Percentiles rank a stretch among this genome's conserved stretches.
Evolutionary conservation across 768 basidiomycete species (phyloP).

Genomic region (Porphyrellus cyaneotinctus): DNA sequence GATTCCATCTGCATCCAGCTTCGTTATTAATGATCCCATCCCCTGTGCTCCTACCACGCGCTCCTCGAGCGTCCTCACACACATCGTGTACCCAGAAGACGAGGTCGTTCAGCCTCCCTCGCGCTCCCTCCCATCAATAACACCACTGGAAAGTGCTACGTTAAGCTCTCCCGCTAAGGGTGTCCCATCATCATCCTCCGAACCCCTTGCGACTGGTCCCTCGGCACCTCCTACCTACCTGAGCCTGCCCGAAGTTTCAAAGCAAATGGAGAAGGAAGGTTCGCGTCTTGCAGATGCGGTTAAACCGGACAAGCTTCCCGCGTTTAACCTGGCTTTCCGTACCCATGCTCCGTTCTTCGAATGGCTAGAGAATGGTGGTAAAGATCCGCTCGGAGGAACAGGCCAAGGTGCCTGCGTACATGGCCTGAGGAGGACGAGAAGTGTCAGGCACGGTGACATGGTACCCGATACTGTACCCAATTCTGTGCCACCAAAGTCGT

Average conservation of each 20-base stretch:
- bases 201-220: background rate
- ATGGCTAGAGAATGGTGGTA: conserved; percentile 64
- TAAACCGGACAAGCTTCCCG: conserved; percentile 33
- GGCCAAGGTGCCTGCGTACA: conserved; percentile 17
- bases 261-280: background rate
- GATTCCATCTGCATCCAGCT: background rate
- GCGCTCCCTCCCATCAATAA: background rate
- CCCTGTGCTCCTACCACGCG: conserved; percentile 9
- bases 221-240: background rate
- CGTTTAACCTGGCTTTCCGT: conserved; percentile 71
- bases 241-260: background rate
- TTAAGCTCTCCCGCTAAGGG: background rate
- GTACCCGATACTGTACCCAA: background rate
- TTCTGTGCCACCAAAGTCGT: conserved; percentile 33
- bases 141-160: background rate
- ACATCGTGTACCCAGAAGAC: conserved; percentile 15
- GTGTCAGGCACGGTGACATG: background rate
- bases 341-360: conserved; percentile 55
- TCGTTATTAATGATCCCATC: background rate
- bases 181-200: background rate
- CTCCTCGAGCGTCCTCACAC: conserved; percentile 23
- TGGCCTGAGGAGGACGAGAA: background rate
- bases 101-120: background rate
- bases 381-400: conserved; percentile 25
- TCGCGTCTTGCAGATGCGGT: background rate